Percentiles rank a stretch among this genome's conserved stretches.
These are phyloP conservation scores for Vachellia collinsii DNA, from an alignment of 306 rosid genomes.

Conservation along the genomic window DNA sequence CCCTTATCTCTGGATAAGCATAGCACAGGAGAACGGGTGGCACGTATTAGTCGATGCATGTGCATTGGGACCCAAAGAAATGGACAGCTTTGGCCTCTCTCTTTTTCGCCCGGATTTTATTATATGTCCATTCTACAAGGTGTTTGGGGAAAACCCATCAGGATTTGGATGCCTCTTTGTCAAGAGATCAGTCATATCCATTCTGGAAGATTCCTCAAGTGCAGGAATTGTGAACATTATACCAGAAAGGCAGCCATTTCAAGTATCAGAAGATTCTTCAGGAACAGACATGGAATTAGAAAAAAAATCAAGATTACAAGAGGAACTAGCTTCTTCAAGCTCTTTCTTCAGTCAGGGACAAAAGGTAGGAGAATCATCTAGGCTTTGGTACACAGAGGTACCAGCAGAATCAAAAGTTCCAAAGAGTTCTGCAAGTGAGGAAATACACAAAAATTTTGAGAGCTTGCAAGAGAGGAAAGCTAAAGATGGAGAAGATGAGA, in stretches of 20 bases:
- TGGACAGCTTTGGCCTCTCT: constrained; percentile 90
- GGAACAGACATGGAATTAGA: constrained; percentile 49
- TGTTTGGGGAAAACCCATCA: constrained; percentile 87
- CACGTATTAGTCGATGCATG: constrained; percentile 88
- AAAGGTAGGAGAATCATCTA: constrained; percentile 45
- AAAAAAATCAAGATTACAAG: constrained; percentile 49
- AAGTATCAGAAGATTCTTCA: constrained; percentile 58
- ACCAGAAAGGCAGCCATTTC: constrained; percentile 53
- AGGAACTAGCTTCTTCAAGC: constrained; percentile 50
- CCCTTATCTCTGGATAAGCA: constrained; percentile 88
- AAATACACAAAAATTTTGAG: constrained; percentile 40
- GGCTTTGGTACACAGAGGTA: constrained; percentile 32
- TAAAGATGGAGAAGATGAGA: constrained; percentile 40
- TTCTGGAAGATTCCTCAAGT: constrained; percentile 61
- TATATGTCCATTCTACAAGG: constrained; percentile 86
- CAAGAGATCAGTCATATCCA: constrained; percentile 69
- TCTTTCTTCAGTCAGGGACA: constrained; percentile 76
- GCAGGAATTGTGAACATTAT: constrained; percentile 84
- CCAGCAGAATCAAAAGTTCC: constrained; percentile 38
- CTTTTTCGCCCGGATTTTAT: constrained; percentile 85
- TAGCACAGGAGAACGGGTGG: constrained; percentile 95
- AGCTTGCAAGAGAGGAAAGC: constrained; percentile 29
- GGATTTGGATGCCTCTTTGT: constrained; percentile 95
- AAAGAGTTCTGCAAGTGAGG: constrained; percentile 42
- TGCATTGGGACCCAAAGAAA: constrained; percentile 90